These are phyloP conservation scores for Wickerhamomyces rabaulensis DNA, from an alignment of 805 yeast genomes.

Conservation along the genomic window DNA sequence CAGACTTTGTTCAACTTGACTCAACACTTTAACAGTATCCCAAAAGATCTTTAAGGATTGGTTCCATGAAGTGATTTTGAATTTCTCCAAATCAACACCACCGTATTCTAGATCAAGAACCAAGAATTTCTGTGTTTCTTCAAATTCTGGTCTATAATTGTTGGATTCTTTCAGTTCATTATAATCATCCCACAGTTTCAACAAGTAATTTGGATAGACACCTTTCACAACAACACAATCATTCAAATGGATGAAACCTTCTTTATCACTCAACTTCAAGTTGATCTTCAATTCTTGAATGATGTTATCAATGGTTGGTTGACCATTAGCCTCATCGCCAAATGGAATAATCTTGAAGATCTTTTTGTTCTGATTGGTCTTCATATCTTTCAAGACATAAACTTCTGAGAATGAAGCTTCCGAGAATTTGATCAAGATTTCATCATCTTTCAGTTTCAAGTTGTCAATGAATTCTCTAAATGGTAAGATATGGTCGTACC, in stretches of 20 bases:
- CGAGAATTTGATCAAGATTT: slow-evolving; percentile 32
- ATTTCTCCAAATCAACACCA: slow-evolving; percentile 41
- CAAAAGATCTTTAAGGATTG: slow-evolving; percentile 44
- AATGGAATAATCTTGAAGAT: slow-evolving; percentile 51
- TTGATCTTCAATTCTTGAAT: slow-evolving; percentile 44
- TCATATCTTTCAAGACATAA: slow-evolving; percentile 26
- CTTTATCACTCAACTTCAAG: slow-evolving; percentile 31
- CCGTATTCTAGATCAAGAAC: slow-evolving; percentile 35
- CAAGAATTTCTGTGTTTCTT: slow-evolving; percentile 26
- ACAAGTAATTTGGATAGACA: slow-evolving; percentile 32
- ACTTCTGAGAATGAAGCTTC: slow-evolving; percentile 47
- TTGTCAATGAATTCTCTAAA: slow-evolving; percentile 25
- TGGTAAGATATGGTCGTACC: slow-evolving; percentile 26
- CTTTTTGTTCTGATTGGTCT: slow-evolving; percentile 22
- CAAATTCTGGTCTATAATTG: slow-evolving; percentile 34
- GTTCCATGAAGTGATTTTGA: slow-evolving; percentile 32
- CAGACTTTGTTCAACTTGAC: slow-evolving; percentile 44
- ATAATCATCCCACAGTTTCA: slow-evolving; percentile 41
- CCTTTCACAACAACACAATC: slow-evolving; percentile 45
- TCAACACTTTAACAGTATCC: slow-evolving; percentile 44
- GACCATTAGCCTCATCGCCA: slow-evolving; percentile 37
- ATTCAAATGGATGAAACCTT: slow-evolving; percentile 41
- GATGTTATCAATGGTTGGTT: slow-evolving; percentile 35
- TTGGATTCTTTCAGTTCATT: slow-evolving; percentile 23
- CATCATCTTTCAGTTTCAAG: slow-evolving; percentile 26